Percentiles rank a stretch among this genome's conserved stretches.
Conservation (phyloP, 805 yeast genomes). For the Suhomyces sp. region DNA sequence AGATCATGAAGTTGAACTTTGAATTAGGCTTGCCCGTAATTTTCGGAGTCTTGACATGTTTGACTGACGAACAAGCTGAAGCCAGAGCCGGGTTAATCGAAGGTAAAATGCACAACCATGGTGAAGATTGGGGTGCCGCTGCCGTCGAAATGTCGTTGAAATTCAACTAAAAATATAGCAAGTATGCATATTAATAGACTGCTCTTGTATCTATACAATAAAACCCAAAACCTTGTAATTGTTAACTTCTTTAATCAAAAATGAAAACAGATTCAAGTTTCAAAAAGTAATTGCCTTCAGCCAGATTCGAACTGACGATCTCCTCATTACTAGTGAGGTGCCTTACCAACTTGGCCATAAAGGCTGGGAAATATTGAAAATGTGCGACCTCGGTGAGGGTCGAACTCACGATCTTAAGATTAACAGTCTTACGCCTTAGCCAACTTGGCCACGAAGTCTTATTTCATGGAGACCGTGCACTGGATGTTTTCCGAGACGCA, state of each 20-base stretch:
- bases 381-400: slow-evolving; percentile 19
- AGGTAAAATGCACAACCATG: slow-evolving; percentile 90
- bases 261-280: slow-evolving; percentile 5
- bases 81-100: slow-evolving; percentile 81
- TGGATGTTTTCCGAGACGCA: too few relatives aligned
- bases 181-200: background rate
- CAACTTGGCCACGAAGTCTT: slow-evolving; percentile 21
- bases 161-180: slow-evolving; percentile 22
- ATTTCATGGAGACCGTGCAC: too few relatives aligned
- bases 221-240: background rate
- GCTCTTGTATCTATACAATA: background rate
- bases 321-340: slow-evolving; percentile 17
- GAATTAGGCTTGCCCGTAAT: slow-evolving; percentile 74
- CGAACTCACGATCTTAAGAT: slow-evolving; percentile 21
- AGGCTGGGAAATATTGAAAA: slow-evolving; percentile 6
- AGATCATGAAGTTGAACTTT: slow-evolving; percentile 79
- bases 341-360: slow-evolving; percentile 15
- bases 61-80: slow-evolving; percentile 92
- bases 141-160: slow-evolving; percentile 86
- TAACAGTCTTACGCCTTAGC: slow-evolving; percentile 21
- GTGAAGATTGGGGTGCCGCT: slow-evolving; percentile 98
- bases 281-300: slow-evolving; percentile 11
- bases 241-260: background rate
- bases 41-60: slow-evolving; percentile 89
- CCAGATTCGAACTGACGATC: slow-evolving; percentile 18